phyloP scores from a whole-genome alignment of 2,329 filamentous ascomycete species.

The Drechslerella dactyloides region DNA sequence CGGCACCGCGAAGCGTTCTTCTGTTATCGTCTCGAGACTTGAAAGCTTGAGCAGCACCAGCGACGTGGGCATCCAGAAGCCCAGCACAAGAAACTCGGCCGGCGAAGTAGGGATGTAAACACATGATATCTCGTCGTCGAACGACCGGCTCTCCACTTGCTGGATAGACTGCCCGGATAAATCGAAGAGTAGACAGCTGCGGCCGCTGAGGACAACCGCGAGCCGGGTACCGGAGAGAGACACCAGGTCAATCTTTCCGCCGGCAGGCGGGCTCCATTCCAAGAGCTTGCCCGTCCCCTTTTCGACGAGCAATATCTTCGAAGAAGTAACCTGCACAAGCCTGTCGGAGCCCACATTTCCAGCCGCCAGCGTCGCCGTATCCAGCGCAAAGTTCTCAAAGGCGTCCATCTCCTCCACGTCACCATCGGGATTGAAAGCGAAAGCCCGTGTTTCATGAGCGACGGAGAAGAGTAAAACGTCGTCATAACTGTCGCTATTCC shows the following conservation, averaged over 20 bases:
- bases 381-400: constrained; percentile 73
- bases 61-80: constrained; percentile 84
- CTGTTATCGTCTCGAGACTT: constrained; percentile 70
- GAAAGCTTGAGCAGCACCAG: constrained; percentile 75
- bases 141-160: constrained; percentile 68
- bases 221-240: constrained; percentile 19
- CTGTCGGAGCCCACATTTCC: constrained; percentile 69
- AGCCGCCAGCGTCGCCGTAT: constrained; percentile 74
- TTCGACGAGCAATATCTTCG: constrained; percentile 69
- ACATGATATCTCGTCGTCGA: constrained; percentile 76
- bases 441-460: constrained; percentile 80
- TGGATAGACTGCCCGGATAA: constrained; percentile 60
- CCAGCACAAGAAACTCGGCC: constrained; percentile 74
- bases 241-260: constrained; percentile 56
- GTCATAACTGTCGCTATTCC: constrained; percentile 58
- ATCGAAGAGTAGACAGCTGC: constrained; percentile 28
- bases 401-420: constrained; percentile 85
- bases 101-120: constrained; percentile 74
- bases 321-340: constrained; percentile 77
- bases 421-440: constrained; percentile 74
- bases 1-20: constrained; percentile 66
- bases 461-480: constrained; percentile 83
- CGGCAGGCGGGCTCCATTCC: constrained; percentile 65
- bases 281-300: constrained; percentile 63
- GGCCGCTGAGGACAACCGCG: constrained; percentile 25